Evolutionary conservation across 2,329 filamentous ascomycete species (phyloP).

Genomic region (Colletotrichum phormii): DNA sequence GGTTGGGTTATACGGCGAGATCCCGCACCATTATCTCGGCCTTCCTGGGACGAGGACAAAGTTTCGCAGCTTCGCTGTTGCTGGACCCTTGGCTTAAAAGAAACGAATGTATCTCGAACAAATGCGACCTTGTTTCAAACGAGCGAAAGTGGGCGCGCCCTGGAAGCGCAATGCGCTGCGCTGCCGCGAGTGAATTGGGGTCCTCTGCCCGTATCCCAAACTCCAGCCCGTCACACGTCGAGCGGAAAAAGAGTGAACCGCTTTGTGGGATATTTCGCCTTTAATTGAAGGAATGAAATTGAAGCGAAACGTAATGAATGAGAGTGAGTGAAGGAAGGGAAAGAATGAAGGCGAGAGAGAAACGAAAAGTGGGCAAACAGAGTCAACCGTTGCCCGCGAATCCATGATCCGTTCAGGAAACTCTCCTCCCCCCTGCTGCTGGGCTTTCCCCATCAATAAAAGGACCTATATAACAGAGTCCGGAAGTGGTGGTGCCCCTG

Average conservation of each 20-base stretch:
- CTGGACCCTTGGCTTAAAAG: neutral
- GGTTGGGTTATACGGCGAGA: conserved; percentile 2
- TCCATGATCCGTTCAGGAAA: conserved; percentile 26
- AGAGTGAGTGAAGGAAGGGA: neutral
- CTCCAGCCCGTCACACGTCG: neutral
- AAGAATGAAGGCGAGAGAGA: neutral
- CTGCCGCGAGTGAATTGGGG: conserved; percentile 10
- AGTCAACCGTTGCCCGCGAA: conserved; percentile 13
- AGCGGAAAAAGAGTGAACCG: conserved; percentile 24
- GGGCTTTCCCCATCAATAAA: conserved; percentile 28
- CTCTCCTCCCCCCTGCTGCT: neutral
- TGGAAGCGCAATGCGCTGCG: conserved; percentile 15
- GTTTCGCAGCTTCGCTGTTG: neutral
- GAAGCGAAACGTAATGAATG: conserved; percentile 16
- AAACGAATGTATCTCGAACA: conserved; percentile 15
- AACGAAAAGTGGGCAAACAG: conserved; percentile 31
- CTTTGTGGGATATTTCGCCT: neutral
- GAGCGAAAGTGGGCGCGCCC: neutral
- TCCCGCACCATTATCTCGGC: conserved; percentile 24
- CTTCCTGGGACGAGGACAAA: neutral
- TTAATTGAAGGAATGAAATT: conserved; percentile 12
- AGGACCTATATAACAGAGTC: conserved; percentile 16
- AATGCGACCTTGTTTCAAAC: conserved; percentile 9
- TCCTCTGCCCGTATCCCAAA: neutral
- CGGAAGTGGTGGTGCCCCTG: conserved; percentile 31